Base-by-base conservation (phyloP, 345 rosid species). In the Noccaea bulbosa region DNA sequence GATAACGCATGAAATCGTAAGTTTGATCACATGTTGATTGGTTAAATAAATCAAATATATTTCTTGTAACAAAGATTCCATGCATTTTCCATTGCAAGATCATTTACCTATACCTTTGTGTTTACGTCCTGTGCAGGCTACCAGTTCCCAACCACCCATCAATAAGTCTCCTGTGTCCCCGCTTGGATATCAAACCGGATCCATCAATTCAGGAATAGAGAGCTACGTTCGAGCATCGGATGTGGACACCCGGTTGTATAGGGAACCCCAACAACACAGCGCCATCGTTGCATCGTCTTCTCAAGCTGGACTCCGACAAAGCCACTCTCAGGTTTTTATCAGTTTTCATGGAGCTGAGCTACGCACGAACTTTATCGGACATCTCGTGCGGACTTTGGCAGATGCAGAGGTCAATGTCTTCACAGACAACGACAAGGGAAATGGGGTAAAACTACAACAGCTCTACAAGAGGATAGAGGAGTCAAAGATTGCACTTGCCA, bases 311-410 rank as follows among this genome's bases (percentile, higher is more conserved):
- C 20, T 17, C 20, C 20, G 20, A 17, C 20, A 1, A 17, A 17
- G 20, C 20, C 20, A 17, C 20, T 17, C 70, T 55, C 44, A 15
- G 30, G 65, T 75, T 51, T 69, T 53, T 11, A 3, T 75, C 43
- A 75, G 73, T 55, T 75, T 20, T 24, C 71, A 72, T 54, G 73
- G 61, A 30, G 8, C 24, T 12, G 74, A 62, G 27, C 38, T 24
- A 3, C n/a, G 45, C 11, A 41, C 8, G 1, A 14, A 44, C 34
- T 69, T 75, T 39, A 38, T 65, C 5, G 30, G 14, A 49, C 52
- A 62, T 39, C 74, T 75, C 30, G 38, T 61, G 27, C 24, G 40
- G 27, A 60, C 43, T 53, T 32, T 75, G 37, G 14, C 9, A 14
- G 33, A 40, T 10, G 53, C 52, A 11, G 32, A 48, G 51, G 33